These are phyloP conservation scores for Blumeria graminis DNA, from an alignment of 2,329 filamentous ascomycete species.

Conservation along the genomic window DNA sequence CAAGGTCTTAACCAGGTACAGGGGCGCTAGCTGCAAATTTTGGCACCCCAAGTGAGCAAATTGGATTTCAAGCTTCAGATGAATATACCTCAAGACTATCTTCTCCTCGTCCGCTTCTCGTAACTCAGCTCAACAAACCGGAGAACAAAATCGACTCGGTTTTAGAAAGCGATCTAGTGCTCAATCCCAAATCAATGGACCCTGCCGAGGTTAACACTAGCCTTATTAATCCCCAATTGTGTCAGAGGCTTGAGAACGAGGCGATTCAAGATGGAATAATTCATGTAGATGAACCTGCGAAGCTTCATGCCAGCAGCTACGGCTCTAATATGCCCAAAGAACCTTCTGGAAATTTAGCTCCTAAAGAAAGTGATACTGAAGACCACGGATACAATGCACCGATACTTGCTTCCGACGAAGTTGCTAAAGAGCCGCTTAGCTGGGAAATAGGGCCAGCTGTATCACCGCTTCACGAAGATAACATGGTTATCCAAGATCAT, in stretches of 20 bases:
- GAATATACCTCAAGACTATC: constrained; percentile 57
- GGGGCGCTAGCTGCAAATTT: constrained; percentile 35
- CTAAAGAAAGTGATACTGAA: constrained; percentile 25
- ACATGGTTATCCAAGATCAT: neutral
- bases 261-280: constrained; percentile 26
- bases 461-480: constrained; percentile 37
- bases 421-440: constrained; percentile 45
- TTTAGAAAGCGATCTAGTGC: too few species aligned
- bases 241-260: too few species aligned
- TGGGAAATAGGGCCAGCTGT: constrained; percentile 59
- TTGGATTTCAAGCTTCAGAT: constrained; percentile 70
- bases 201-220: too few species aligned
- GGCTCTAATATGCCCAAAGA: constrained; percentile 20
- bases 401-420: constrained; percentile 73
- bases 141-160: too few species aligned
- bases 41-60: constrained; percentile 70
- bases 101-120: constrained; percentile 32
- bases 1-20: constrained; percentile 19
- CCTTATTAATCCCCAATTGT: too few species aligned
- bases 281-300: constrained; percentile 47
- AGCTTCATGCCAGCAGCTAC: constrained; percentile 21
- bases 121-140: neutral
- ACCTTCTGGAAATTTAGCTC: constrained; percentile 22
- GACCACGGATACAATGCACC: constrained; percentile 45
- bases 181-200: too few species aligned